These are phyloP conservation scores for Aureobasidium subglaciale DNA, from an alignment of 2,329 filamentous ascomycete species.

Conservation along the genomic window DNA sequence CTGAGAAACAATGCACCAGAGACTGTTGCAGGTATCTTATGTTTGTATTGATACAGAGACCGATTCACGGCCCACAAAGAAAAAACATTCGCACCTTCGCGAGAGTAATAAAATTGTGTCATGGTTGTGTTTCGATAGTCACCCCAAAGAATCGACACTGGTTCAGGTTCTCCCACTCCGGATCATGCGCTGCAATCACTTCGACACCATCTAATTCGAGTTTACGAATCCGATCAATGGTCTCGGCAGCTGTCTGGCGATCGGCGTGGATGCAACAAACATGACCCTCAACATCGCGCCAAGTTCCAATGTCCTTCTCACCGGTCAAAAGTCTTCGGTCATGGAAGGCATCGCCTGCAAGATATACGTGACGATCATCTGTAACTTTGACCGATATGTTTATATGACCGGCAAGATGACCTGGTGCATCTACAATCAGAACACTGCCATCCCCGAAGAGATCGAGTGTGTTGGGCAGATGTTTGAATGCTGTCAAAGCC, in stretches of 20 bases:
- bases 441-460: conserved; percentile 42
- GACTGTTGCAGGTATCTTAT: too few species aligned
- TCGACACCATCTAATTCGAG: conserved; percentile 40
- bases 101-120: too few species aligned
- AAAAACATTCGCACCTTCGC: too few species aligned
- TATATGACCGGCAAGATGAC: conserved; percentile 46
- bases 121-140: too few species aligned
- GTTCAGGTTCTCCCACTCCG: conserved; percentile 37
- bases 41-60: too few species aligned
- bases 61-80: too few species aligned
- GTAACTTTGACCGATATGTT: conserved; percentile 41
- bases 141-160: not conserved
- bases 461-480: conserved; percentile 39
- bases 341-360: conserved; percentile 50
- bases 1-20: too few species aligned
- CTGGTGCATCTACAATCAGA: conserved; percentile 44
- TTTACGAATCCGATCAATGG: conserved; percentile 34
- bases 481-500: not conserved
- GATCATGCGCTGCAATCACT: conserved; percentile 47
- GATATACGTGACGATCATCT: conserved; percentile 38
- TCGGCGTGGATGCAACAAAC: conserved; percentile 46
- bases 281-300: conserved; percentile 39
- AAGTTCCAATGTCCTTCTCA: conserved; percentile 47
- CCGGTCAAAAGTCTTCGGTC: conserved; percentile 45
- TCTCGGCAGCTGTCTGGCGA: conserved; percentile 32